Conservation (phyloP, 129 eudicot species). For the Chrysanthemum seticuspe region DNA sequence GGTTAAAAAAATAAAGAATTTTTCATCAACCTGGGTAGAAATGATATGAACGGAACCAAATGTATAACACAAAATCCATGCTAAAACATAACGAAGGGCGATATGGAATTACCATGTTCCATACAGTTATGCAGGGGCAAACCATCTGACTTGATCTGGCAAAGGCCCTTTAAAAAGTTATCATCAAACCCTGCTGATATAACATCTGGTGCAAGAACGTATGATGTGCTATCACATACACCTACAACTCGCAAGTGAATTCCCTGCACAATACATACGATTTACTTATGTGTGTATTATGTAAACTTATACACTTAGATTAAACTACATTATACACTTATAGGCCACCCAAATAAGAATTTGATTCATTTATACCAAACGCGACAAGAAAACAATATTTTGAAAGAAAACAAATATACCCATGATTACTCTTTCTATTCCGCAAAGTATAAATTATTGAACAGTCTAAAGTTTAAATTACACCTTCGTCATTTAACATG, state of each 20-base stretch:
- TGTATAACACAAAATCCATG: slow-evolving; percentile 8
- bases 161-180: slow-evolving; percentile 50
- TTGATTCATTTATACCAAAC: too few relatives aligned
- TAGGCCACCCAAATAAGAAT: too few relatives aligned
- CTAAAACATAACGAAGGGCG: not conserved
- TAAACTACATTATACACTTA: too few relatives aligned
- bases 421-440: too few relatives aligned
- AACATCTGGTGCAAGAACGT: slow-evolving; percentile 58
- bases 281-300: not conserved
- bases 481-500: too few relatives aligned
- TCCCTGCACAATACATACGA: slow-evolving; percentile 48
- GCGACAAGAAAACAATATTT: too few relatives aligned
- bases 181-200: slow-evolving; percentile 65
- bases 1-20: not conserved
- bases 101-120: slow-evolving; percentile 46
- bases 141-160: slow-evolving; percentile 53
- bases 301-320: too few relatives aligned
- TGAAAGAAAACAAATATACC: too few relatives aligned
- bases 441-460: too few relatives aligned
- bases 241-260: slow-evolving; percentile 82
- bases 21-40: too few relatives aligned
- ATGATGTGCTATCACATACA: slow-evolving; percentile 75
- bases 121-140: slow-evolving; percentile 50
- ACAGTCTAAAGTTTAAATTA: too few relatives aligned
- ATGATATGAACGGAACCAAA: not conserved